Percentiles rank a stretch among this genome's conserved stretches.
phyloP scores from a whole-genome alignment of 768 basidiomycete species.

The Artomyces pyxidatus region DNA sequence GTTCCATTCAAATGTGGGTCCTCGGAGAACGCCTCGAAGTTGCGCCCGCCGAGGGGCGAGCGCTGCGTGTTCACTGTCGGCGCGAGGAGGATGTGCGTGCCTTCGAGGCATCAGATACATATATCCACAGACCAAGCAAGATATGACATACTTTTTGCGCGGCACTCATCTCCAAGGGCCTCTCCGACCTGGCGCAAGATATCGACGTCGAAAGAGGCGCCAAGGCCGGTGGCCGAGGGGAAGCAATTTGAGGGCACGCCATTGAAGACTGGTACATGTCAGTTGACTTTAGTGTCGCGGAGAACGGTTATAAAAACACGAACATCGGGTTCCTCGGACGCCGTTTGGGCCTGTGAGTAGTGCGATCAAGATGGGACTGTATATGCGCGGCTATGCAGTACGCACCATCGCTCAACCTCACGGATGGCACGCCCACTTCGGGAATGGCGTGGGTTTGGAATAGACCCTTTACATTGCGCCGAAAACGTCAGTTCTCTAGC shows the following conservation, averaged over 20 bases:
- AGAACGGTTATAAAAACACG: too few relatives aligned
- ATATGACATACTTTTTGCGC: slow-evolving; percentile 33
- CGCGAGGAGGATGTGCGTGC: slow-evolving; percentile 41
- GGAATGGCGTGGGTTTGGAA: slow-evolving; percentile 39
- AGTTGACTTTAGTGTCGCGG: background rate
- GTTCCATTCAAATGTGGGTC: slow-evolving; percentile 49
- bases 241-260: slow-evolving; percentile 49
- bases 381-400: background rate
- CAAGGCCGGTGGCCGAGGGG: slow-evolving; percentile 48
- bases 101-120: slow-evolving; percentile 19
- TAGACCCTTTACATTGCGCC: slow-evolving; percentile 29
- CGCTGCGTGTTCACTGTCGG: slow-evolving; percentile 62
- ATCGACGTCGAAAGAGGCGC: slow-evolving; percentile 46
- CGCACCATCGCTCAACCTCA: slow-evolving; percentile 41
- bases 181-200: slow-evolving; percentile 40
- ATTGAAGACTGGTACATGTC: slow-evolving; percentile 40
- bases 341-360: slow-evolving; percentile 35
- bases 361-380: background rate
- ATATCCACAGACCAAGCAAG: slow-evolving; percentile 15
- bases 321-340: slow-evolving; percentile 38
- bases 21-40: slow-evolving; percentile 59
- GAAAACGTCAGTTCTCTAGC: background rate
- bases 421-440: slow-evolving; percentile 31
- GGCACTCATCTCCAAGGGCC: slow-evolving; percentile 45
- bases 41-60: slow-evolving; percentile 44